Evolutionary conservation across 495 filamentous ascomycete species (phyloP).

Genomic region (Endocarpon pusillum): DNA sequence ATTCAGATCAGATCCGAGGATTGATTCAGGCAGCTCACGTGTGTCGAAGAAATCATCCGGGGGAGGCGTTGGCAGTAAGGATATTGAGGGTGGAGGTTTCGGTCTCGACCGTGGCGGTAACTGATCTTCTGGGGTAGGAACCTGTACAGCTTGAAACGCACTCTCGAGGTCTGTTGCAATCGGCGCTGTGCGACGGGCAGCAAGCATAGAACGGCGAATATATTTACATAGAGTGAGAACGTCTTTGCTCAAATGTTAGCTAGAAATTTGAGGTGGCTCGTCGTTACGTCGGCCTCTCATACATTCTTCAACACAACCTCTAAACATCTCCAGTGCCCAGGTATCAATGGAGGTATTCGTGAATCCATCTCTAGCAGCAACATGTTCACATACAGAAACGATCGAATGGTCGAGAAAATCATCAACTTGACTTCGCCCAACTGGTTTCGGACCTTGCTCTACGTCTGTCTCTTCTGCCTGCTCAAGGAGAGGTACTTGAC

Average conservation of each 20-base stretch:
- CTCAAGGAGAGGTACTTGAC: slow-evolving; percentile 28
- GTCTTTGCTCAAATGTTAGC: slow-evolving; percentile 24
- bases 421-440: slow-evolving; percentile 29
- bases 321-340: slow-evolving; percentile 39
- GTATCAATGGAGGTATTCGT: too few relatives aligned
- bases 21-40: slow-evolving; percentile 17
- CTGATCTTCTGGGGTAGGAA: slow-evolving; percentile 23
- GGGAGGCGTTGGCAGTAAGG: slow-evolving; percentile 28
- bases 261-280: neutral
- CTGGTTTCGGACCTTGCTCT: slow-evolving; percentile 21
- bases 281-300: slow-evolving; percentile 10
- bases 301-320: slow-evolving; percentile 46
- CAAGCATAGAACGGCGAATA: slow-evolving; percentile 43
- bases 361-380: too few relatives aligned
- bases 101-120: slow-evolving; percentile 17
- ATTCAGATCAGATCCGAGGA: slow-evolving; percentile 37
- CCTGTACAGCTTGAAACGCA: slow-evolving; percentile 40
- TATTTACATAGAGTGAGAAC: slow-evolving; percentile 36
- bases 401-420: slow-evolving; percentile 40
- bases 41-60: slow-evolving; percentile 22
- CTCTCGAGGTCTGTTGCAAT: slow-evolving; percentile 54
- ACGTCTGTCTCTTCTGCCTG: slow-evolving; percentile 12
- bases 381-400: too few relatives aligned
- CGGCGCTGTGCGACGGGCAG: slow-evolving; percentile 39
- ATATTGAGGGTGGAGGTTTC: too few relatives aligned